These are phyloP conservation scores for Leishmania tarentolae DNA, from an alignment of 208 protist genomes.

Conservation along the genomic window DNA sequence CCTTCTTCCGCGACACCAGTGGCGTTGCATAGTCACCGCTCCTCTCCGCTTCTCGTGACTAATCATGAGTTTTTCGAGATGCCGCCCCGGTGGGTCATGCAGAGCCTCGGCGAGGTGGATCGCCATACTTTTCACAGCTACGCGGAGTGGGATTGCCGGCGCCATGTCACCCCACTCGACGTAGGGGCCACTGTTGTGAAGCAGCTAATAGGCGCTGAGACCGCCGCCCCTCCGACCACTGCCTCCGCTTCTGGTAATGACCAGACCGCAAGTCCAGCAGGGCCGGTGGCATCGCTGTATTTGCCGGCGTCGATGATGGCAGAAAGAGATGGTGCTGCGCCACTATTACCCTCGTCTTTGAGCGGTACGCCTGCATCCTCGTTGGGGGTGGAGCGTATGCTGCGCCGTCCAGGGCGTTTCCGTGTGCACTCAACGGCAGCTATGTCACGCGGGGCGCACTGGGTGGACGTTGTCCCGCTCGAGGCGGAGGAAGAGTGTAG, in stretches of 20 bases:
- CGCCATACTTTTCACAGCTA: background rate
- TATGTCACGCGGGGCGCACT: constrained; percentile 38
- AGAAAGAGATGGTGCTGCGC: background rate
- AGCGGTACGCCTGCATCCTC: background rate
- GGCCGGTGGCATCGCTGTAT: background rate
- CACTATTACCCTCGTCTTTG: background rate
- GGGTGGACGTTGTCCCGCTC: constrained; percentile 42
- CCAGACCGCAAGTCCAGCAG: background rate
- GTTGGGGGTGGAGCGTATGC: background rate
- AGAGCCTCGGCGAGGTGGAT: constrained; percentile 47
- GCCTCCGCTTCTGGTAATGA: background rate
- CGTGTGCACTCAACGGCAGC: constrained; percentile 21
- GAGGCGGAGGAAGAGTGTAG: background rate
- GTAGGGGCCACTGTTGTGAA: constrained; percentile 29
- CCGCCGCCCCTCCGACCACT: background rate
- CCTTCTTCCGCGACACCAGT: background rate
- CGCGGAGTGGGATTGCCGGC: constrained; percentile 14
- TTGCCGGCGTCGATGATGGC: background rate
- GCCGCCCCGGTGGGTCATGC: constrained; percentile 70
- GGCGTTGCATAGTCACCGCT: background rate
- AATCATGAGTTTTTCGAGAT: constrained; percentile 51
- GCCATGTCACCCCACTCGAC: constrained; percentile 51
- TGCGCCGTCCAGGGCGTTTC: background rate
- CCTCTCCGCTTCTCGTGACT: constrained; percentile 12
- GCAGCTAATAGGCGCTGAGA: background rate